These are phyloP conservation scores for Phytophthora niederhauseri DNA, from an alignment of 352 stramenopile species.

Conservation along the genomic window DNA sequence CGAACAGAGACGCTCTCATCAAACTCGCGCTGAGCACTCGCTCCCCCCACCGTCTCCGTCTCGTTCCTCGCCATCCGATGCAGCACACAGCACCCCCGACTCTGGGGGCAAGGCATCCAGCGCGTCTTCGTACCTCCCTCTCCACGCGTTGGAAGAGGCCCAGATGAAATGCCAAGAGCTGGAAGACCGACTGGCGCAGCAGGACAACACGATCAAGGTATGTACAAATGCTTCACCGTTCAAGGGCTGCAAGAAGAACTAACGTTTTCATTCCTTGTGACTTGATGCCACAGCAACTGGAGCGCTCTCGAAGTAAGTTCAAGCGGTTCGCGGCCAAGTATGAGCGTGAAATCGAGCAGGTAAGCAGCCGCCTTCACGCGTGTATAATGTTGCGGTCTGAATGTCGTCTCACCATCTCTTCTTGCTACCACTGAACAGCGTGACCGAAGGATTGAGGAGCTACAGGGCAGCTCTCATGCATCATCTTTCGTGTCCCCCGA, in stretches of 20 bases:
- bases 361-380: conserved; percentile 12
- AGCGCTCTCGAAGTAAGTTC: conserved; percentile 87
- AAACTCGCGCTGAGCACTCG: conserved; percentile 12
- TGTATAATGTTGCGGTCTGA: neutral
- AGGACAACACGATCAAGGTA: conserved; percentile 88
- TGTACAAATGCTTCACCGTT: conserved; percentile 2
- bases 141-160: conserved; percentile 68
- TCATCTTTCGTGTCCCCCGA: conserved; percentile 55
- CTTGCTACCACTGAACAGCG: conserved; percentile 30
- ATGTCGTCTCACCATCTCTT: conserved; percentile 3
- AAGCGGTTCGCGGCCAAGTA: conserved; percentile 88
- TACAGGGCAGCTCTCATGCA: conserved; percentile 50
- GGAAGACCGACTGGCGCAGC: conserved; percentile 69
- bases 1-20: neutral
- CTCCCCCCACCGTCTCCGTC: conserved; percentile 24
- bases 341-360: conserved; percentile 83
- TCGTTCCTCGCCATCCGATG: conserved; percentile 32
- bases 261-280: neutral
- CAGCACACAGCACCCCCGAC: conserved; percentile 31
- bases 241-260: neutral
- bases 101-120: conserved; percentile 38
- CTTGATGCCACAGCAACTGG: conserved; percentile 59
- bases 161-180: conserved; percentile 81
- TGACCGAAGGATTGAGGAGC: conserved; percentile 53
- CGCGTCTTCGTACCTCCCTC: conserved; percentile 62